Conservation (phyloP, 139 green algal species). For the Chlamydomonas schloesseri region DNA sequence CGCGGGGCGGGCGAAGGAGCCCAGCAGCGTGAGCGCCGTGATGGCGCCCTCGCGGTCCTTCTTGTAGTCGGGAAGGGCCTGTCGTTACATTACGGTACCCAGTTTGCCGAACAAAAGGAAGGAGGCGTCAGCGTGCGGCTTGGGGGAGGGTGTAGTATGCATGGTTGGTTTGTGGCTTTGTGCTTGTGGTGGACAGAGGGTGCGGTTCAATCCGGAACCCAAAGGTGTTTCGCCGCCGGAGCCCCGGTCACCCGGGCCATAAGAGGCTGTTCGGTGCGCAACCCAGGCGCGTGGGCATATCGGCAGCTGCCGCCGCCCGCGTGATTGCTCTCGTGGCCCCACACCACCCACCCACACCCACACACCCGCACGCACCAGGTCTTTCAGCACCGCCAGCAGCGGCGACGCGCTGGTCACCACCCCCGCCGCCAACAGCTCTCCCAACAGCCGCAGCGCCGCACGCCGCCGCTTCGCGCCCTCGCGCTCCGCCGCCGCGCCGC, state of each 20-base stretch:
- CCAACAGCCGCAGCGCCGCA: conserved; percentile 81
- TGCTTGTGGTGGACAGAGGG: no score
- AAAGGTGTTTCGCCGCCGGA: no score
- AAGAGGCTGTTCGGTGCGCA: no score
- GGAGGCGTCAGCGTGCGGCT: neutral
- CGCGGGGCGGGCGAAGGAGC: conserved; percentile 74
- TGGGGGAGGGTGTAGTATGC: neutral
- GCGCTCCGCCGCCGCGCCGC: conserved; percentile 66
- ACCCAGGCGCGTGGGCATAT: no score
- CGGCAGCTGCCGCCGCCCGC: no score
- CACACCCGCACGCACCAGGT: conserved; percentile 38
- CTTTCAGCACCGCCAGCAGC: conserved; percentile 75
- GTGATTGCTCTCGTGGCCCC: no score
- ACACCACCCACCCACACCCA: neutral
- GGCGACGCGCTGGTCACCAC: conserved; percentile 63
- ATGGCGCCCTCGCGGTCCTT: conserved; percentile 68
- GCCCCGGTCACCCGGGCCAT: no score
- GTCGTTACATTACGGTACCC: no score
- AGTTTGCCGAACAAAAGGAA: no score
- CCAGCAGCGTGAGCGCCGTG: conserved; percentile 76
- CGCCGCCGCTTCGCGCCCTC: conserved; percentile 63
- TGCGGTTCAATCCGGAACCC: no score
- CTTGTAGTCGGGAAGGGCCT: conserved; percentile 42
- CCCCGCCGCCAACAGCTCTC: conserved; percentile 86
- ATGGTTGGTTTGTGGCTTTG: no score